These are phyloP conservation scores for Ogataea degrootiae DNA, from an alignment of 805 yeast genomes.

Conservation along the genomic window DNA sequence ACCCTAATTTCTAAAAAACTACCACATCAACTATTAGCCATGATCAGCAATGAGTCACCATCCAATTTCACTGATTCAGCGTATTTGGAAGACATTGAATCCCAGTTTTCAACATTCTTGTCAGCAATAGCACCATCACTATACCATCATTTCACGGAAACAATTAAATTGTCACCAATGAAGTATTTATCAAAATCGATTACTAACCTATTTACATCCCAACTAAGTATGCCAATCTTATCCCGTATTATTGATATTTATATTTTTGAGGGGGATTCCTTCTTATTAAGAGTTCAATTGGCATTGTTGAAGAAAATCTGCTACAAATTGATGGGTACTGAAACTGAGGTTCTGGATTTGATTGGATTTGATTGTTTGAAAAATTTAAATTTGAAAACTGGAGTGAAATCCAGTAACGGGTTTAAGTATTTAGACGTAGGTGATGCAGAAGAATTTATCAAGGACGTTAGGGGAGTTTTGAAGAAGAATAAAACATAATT, in stretches of 20 bases:
- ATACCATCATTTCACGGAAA: conserved; percentile 7
- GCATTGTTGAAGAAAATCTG: conserved; percentile 46
- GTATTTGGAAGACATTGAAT: conserved; percentile 35
- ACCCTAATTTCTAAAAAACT: conserved; percentile 25
- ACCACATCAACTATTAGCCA: conserved; percentile 17
- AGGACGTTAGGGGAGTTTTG: conserved; percentile 35
- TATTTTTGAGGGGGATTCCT: conserved; percentile 57
- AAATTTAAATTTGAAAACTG: conserved; percentile 18
- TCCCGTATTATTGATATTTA: conserved; percentile 52
- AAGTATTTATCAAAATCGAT: conserved; percentile 42
- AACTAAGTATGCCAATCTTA: conserved; percentile 41
- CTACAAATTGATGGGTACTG: conserved; percentile 47
- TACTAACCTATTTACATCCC: conserved; percentile 40
- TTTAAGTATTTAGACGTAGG: conserved; percentile 44
- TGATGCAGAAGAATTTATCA: conserved; percentile 44
- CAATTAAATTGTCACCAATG: conserved; percentile 35
- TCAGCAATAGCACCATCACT: neutral
- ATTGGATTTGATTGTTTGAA: conserved; percentile 33
- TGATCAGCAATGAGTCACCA: neutral
- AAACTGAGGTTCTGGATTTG: conserved; percentile 38
- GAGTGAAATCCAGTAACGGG: conserved; percentile 6
- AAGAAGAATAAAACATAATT: conserved; percentile 15
- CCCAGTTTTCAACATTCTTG: conserved; percentile 46
- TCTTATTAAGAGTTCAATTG: conserved; percentile 48
- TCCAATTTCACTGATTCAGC: conserved; percentile 1